Base-by-base conservation (phyloP, 768 basidiomycete species). In the Psilocybe sp. region DNA sequence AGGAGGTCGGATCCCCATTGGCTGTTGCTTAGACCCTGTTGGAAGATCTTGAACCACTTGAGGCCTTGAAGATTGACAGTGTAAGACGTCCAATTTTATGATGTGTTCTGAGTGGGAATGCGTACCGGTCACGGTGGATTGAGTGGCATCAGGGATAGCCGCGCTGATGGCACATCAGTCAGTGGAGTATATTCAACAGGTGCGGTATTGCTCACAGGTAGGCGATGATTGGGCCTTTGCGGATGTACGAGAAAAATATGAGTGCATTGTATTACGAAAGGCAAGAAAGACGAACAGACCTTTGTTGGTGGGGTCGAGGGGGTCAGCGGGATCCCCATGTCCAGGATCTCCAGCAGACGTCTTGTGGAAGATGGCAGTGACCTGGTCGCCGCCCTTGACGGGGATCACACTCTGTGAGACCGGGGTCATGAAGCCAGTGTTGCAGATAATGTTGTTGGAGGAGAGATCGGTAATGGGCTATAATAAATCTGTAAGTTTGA, bases 1-100 rank as follows among this genome's bases (percentile, higher is more conserved):
- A 81, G 59, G 3, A 67, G 57, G 59, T 80, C 75, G 13, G 75
- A 73, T 35, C 65, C 79, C 79, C 79, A 80, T 32, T 65, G 58
- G 40, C 52, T 60, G 38, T 73, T 57, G 51, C 63, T 59, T 44
- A 67, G 64, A 11, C 75, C 75, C 41, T 75, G 74, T 56, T 80
- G 68, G 52, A 68, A 74, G 52, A 80, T 77, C 65, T 79, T 81
- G 68, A 81, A 80, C 79, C 79, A 80, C 35, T 74, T 59, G 4
- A 80, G 67, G 23, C 79, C 79, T 9, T 1, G 61, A 32, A 34
- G 23, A 20, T n/a, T n/a, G n/a, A n/a, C n/a, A 10, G 15, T 11
- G 28, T 10, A 20, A 32, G 19, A 40, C 16, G 9, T 28, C 37
- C 6, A 35, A n/a, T 33, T 15, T n/a, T 20, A 11, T 28, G 13